phyloP scores from a whole-genome alignment of 1,139 yeast species.

The Yamadazyma jaroonii region DNA sequence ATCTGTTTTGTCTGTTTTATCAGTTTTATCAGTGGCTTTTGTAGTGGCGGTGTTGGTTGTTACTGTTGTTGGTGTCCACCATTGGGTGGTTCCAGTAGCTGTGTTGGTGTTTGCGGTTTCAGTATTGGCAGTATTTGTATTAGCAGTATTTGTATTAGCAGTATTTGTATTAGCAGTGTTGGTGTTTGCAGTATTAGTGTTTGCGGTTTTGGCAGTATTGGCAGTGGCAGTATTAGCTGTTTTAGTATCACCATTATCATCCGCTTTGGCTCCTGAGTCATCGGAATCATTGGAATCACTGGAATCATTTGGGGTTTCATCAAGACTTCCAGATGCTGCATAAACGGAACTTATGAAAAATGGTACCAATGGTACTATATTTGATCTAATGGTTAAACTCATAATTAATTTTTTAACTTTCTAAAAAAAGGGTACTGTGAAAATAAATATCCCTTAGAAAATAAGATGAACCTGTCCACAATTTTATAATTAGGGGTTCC shows the following conservation, averaged over 20 bases:
- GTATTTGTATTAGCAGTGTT: conserved; percentile 4
- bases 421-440: not conserved
- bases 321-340: conserved; percentile 8
- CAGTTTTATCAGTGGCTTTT: conserved; percentile 11
- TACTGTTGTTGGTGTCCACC: conserved; percentile 10
- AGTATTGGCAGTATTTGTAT: conserved; percentile 3
- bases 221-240: conserved; percentile 2
- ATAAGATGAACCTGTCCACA: too few relatives aligned
- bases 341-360: conserved; percentile 3
- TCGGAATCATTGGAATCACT: conserved; percentile 1
- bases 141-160: conserved; percentile 1
- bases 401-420: not conserved
- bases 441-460: too few relatives aligned
- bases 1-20: conserved; percentile 11
- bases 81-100: conserved; percentile 7
- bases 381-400: conserved; percentile 5
- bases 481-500: too few relatives aligned
- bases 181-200: conserved; percentile 4
- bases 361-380: not conserved
- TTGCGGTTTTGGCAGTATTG: conserved; percentile 1
- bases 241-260: not conserved
- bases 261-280: conserved; percentile 1
- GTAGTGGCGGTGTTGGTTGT: conserved; percentile 8
- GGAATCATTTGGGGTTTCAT: not conserved
- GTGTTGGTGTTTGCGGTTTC: conserved; percentile 6